These are phyloP conservation scores for Pseudisothecium myosuroides DNA, from an alignment of 225 moss, liverwort and hornwort genomes.

Conservation along the genomic window DNA sequence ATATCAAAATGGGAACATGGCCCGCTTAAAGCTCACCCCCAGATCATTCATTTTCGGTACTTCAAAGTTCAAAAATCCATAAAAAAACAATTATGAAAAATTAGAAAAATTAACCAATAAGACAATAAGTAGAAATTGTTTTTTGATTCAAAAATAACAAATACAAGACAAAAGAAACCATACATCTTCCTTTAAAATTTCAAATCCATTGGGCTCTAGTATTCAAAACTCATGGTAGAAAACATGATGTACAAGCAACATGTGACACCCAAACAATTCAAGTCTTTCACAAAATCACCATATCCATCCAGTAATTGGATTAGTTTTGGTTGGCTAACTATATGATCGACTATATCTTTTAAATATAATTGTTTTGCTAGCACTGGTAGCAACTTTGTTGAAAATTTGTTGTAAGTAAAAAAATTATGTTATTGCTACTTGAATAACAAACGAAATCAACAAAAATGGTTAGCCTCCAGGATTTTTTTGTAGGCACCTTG, in stretches of 20 bases:
- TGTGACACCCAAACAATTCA: background rate
- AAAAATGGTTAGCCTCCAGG: background rate
- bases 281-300: background rate
- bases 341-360: background rate
- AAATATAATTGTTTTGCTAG: background rate
- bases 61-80: background rate
- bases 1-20: background rate
- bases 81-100: background rate
- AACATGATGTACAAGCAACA: accelerated
- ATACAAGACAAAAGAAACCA: background rate
- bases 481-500: accelerated
- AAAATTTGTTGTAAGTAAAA: background rate
- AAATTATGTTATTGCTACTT: background rate
- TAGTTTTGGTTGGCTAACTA: background rate
- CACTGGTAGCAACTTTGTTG: background rate
- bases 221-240: background rate
- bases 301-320: accelerated
- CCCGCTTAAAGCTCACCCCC: accelerated
- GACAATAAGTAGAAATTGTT: background rate
- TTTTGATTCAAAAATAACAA: accelerated
- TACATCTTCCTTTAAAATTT: background rate
- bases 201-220: accelerated
- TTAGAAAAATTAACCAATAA: too few relatives aligned
- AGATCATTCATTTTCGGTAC: accelerated
- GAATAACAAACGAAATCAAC: background rate